A percentile compares a stretch with the other conserved stretches of the same genome.
These are phyloP conservation scores for Ceratocystis diversiconidia DNA, from an alignment of 2,329 filamentous ascomycete genomes.

Conservation along the genomic window DNA sequence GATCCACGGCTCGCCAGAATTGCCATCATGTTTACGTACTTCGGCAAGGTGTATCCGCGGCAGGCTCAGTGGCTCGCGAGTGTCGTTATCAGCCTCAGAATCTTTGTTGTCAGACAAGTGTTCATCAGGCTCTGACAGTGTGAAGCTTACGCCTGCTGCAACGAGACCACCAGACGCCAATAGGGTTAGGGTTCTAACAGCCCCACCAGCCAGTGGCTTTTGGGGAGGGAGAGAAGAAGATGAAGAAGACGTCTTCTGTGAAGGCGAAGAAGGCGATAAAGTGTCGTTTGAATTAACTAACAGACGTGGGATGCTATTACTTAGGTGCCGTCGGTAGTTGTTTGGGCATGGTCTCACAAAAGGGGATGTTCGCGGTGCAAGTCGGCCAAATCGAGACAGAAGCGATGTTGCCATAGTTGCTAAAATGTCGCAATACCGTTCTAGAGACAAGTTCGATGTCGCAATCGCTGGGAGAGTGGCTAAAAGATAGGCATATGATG, in stretches of 20 bases:
- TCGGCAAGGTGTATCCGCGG: constrained; percentile 38
- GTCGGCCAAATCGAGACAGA: constrained; percentile 17
- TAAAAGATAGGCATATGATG: constrained; percentile 16
- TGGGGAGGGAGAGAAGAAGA: neutral
- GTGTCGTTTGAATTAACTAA: neutral
- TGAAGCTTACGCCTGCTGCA: constrained; percentile 11
- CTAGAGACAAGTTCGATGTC: constrained; percentile 15
- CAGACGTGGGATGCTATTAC: neutral
- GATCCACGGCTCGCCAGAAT: constrained; percentile 46
- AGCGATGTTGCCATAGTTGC: constrained; percentile 18
- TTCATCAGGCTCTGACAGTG: constrained; percentile 12
- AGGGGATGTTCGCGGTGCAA: constrained; percentile 6
- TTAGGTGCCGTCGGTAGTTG: constrained; percentile 9
- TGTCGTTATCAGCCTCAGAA: neutral
- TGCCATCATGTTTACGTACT: constrained; percentile 38
- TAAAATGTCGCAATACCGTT: constrained; percentile 8
- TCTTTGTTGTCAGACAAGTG: neutral
- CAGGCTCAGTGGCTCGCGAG: constrained; percentile 28
- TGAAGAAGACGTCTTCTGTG: neutral
- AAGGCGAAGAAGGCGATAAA: neutral
- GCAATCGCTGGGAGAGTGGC: constrained; percentile 6
- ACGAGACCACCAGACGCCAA: constrained; percentile 15
- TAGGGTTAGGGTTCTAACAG: constrained; percentile 18
- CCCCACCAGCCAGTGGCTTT: neutral
- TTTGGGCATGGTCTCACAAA: constrained; percentile 14